A percentile compares a stretch with the other conserved stretches of the same genome.
phyloP scores from a whole-genome alignment of 768 basidiomycete genomes.

The Megacollybia marginata region DNA sequence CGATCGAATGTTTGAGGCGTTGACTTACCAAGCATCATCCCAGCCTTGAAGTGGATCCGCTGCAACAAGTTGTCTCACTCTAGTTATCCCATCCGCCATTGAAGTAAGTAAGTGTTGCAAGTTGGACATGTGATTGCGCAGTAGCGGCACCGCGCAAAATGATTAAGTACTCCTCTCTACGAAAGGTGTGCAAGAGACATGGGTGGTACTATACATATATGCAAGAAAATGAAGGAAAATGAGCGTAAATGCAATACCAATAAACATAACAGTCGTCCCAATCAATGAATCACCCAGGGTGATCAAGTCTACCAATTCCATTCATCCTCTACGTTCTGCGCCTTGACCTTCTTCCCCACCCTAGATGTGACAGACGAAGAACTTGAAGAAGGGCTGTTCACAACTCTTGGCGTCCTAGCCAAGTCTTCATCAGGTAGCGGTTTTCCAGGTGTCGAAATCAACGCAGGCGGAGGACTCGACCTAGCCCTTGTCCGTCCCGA shows the following conservation, averaged over 20 bases:
- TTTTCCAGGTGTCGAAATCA: not conserved
- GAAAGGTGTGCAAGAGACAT: too few relatives aligned
- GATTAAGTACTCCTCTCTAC: too few relatives aligned
- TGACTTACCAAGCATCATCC: conserved; percentile 20
- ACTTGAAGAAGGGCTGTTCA: not conserved
- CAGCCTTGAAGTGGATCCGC: conserved; percentile 18
- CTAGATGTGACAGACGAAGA: not conserved
- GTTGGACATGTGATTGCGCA: too few relatives aligned
- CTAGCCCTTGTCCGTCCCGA: conserved; percentile 3
- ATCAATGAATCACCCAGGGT: not conserved
- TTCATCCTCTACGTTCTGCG: conserved; percentile 3
- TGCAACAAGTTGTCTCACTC: conserved; percentile 4
- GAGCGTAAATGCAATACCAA: too few relatives aligned
- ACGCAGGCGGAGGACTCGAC: conserved; percentile 10
- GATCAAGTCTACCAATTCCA: conserved; percentile 5
- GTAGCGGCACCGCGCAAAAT: too few relatives aligned
- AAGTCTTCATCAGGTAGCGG: not conserved
- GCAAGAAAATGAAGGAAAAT: too few relatives aligned
- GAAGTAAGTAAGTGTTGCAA: too few relatives aligned
- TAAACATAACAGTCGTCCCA: not conserved
- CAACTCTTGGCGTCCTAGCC: not conserved
- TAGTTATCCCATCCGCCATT: too few relatives aligned
- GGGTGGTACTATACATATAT: too few relatives aligned
- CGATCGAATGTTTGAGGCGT: not conserved
- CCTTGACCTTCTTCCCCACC: conserved; percentile 1